A percentile compares a stretch with the other conserved stretches of the same genome.
These are phyloP conservation scores for Xylariaceae sp. DNA, from an alignment of 2,329 filamentous ascomycete species.

Conservation along the genomic window DNA sequence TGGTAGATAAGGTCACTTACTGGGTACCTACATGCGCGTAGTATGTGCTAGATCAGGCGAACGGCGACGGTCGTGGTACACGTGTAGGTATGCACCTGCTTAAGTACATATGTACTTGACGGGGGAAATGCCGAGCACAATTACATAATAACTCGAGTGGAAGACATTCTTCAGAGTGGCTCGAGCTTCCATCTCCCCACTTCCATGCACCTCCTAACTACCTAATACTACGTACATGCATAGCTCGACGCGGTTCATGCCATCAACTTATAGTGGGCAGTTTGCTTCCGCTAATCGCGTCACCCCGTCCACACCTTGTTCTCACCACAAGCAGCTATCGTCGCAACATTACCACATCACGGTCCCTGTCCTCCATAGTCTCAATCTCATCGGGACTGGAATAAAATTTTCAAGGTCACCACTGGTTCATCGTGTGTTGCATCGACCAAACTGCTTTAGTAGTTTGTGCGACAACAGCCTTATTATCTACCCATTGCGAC, in stretches of 20 bases:
- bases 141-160: neutral
- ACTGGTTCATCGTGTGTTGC: neutral
- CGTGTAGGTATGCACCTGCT: neutral
- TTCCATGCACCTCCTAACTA: neutral
- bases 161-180: conserved; percentile 1
- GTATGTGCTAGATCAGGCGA: too few species aligned
- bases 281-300: conserved; percentile 26
- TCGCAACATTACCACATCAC: conserved; percentile 5
- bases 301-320: conserved; percentile 13
- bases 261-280: conserved; percentile 14
- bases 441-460: neutral
- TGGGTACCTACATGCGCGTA: too few species aligned
- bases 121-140: too few species aligned
- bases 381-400: neutral
- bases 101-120: neutral
- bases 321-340: conserved; percentile 2
- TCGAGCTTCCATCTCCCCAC: conserved; percentile 9
- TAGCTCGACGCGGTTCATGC: conserved; percentile 18
- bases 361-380: neutral
- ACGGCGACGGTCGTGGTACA: too few species aligned
- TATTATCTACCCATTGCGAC: neutral
- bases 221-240: neutral
- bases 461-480: neutral
- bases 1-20: too few species aligned
- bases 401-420: neutral